Evolutionary conservation across 2,329 filamentous ascomycete genomes (phyloP).

Genomic region (Fusarium cyanostomum): DNA sequence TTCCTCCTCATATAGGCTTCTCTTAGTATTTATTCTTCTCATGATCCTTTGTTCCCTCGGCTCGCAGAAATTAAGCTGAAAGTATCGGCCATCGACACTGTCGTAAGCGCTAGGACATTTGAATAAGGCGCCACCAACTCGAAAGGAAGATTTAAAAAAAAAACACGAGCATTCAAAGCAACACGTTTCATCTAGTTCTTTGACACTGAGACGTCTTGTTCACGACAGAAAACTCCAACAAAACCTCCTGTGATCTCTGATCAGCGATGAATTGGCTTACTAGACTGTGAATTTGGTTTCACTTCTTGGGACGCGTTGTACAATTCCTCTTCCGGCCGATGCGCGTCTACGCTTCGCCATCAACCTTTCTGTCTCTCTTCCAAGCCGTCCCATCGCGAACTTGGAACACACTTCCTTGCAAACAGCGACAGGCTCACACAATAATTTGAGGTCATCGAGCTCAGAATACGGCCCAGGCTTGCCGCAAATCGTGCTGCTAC

Average conservation of each 20-base stretch:
- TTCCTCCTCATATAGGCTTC: background rate
- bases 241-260: background rate
- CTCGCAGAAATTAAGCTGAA: no score
- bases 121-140: slow-evolving; percentile 36
- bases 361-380: background rate
- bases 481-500: background rate
- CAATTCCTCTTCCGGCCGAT: background rate
- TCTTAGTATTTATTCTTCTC: background rate
- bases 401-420: background rate
- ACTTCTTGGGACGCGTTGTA: background rate
- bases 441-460: no score
- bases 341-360: background rate
- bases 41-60: background rate
- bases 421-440: no score
- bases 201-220: background rate
- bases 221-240: background rate
- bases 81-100: background rate
- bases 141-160: slow-evolving; percentile 27
- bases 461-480: background rate
- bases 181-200: slow-evolving; percentile 27
- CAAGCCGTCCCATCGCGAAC: background rate
- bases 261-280: background rate
- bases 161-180: slow-evolving; percentile 15
- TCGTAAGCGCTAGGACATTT: slow-evolving; percentile 1
- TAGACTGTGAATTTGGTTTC: background rate